Base-by-base conservation (phyloP, 1,139 yeast genomes). In the Geotrichum europaeum region DNA sequence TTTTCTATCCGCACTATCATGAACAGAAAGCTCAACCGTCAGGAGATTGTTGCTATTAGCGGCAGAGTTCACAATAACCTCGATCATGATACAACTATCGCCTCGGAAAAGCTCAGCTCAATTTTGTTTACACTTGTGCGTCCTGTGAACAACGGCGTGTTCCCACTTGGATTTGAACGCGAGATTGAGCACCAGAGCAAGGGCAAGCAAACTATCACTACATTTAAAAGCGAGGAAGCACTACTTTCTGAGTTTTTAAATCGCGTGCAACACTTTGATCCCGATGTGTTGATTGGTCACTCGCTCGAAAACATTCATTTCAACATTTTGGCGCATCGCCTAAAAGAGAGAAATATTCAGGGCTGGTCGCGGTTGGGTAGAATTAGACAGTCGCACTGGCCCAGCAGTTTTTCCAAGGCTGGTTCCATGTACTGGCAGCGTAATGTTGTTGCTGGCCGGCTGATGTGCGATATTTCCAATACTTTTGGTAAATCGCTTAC, bases 401-500 rank as follows among this genome's bases (percentile, higher is more conserved):
- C 96, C 0, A 86, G 82, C 47, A 81, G 79, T 65, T 86, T 86
- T 70, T 87, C 85, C 43, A 79, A 79, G 62, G 69, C 76, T 25
- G 77, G 77, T 74, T 72, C 80, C 78, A 65, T 83, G 81, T 69
- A 79, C 79, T 58, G 68, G 24, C 72, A 73, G 50, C 78, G 89
- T 59, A 91, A 89, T 61, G 81, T 90, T 25, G 82, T 87, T 69
- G 84, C 91, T 51, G 99, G 99, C 45, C 81, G 99, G 67, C 80
- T 95, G 63, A 72, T 92, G 60, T 89, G 97, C 79, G 99, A 95
- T 75, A 84, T 95, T 70, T 91, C 95, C 58, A 94, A 94, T 73
- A 97, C 91, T 69, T 83, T 92, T 84, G 99, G 99, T 57, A 95
- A 89, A 71, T 92, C 97, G 0, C 79, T 94, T 65, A 91, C 97